Conservation (phyloP, 441 rosid genomes). For the Aleurites moluccanus region DNA sequence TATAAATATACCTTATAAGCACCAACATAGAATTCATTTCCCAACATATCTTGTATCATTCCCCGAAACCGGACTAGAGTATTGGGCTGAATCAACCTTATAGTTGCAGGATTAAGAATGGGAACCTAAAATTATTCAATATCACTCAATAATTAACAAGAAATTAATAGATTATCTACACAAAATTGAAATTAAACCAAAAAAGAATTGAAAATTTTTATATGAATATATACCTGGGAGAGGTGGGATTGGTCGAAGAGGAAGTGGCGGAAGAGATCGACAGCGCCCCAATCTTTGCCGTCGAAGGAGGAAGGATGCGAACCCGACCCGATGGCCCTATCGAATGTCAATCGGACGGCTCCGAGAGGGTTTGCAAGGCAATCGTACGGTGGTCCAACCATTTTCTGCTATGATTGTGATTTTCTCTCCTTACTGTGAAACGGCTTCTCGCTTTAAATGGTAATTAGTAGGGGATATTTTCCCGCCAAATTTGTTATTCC, state of each 20-base stretch:
- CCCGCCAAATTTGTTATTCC: slow-evolving; percentile 19
- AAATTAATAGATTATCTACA: background rate
- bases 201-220: background rate
- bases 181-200: background rate
- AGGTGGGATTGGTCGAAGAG: slow-evolving; percentile 60
- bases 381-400: slow-evolving; percentile 87
- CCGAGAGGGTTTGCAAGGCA: slow-evolving; percentile 81
- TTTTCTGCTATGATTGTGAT: slow-evolving; percentile 24
- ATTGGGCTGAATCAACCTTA: slow-evolving; percentile 59
- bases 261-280: slow-evolving; percentile 67
- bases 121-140: slow-evolving; percentile 60
- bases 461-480: background rate
- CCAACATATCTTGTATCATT: slow-evolving; percentile 97
- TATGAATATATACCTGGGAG: slow-evolving; percentile 45
- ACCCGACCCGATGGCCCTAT: slow-evolving; percentile 60
- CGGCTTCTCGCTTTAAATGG: slow-evolving; percentile 5
- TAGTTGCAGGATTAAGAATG: slow-evolving; percentile 43
- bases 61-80: slow-evolving; percentile 80
- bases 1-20: slow-evolving; percentile 74
- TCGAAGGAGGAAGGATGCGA: slow-evolving; percentile 58
- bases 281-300: slow-evolving; percentile 85
- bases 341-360: slow-evolving; percentile 80
- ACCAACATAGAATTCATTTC: slow-evolving; percentile 92
- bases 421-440: background rate
- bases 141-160: background rate